phyloP scores from a whole-genome alignment of 2,329 filamentous ascomycete genomes.

The Apiospora kogelbergensis region DNA sequence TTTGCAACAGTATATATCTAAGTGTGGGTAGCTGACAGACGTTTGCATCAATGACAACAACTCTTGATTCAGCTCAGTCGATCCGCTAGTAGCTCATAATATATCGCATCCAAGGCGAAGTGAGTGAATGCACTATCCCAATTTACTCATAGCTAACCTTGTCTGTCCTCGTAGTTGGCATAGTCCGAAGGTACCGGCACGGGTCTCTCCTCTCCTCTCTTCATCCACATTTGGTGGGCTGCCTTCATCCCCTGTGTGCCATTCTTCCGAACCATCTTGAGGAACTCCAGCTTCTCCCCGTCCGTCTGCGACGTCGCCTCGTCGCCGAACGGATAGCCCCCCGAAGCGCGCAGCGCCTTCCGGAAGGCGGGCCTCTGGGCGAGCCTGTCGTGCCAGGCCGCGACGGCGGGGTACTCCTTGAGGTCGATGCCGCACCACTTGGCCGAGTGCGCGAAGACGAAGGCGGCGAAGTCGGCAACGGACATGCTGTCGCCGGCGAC shows the following conservation, averaged over 20 bases:
- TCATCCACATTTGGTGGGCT: background rate
- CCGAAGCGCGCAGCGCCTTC: constrained; percentile 11
- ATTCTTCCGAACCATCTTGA: background rate
- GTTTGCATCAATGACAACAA: too few relatives aligned
- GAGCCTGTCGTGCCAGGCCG: constrained; percentile 15
- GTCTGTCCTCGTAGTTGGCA: constrained; percentile 4
- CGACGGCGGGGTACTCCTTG: constrained; percentile 13
- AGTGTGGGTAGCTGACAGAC: too few relatives aligned
- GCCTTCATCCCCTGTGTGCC: background rate
- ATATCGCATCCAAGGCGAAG: too few relatives aligned
- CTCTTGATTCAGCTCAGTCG: too few relatives aligned
- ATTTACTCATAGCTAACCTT: too few relatives aligned
- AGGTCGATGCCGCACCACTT: constrained; percentile 16
- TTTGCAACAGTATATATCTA: too few relatives aligned
- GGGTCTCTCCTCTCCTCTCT: background rate
- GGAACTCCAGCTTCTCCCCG: background rate
- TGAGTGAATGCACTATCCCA: too few relatives aligned
- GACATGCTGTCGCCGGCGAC: constrained; percentile 14
- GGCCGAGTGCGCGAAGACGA: constrained; percentile 14
- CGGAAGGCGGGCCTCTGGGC: constrained; percentile 13
- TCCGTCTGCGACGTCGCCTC: background rate
- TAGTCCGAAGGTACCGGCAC: constrained; percentile 4
- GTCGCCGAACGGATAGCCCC: constrained; percentile 7
- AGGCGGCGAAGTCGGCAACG: constrained; percentile 16
- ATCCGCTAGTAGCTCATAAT: too few relatives aligned